Evolutionary conservation across 257 asterid genomes (phyloP).

Genomic region (Solanum commersonii): DNA sequence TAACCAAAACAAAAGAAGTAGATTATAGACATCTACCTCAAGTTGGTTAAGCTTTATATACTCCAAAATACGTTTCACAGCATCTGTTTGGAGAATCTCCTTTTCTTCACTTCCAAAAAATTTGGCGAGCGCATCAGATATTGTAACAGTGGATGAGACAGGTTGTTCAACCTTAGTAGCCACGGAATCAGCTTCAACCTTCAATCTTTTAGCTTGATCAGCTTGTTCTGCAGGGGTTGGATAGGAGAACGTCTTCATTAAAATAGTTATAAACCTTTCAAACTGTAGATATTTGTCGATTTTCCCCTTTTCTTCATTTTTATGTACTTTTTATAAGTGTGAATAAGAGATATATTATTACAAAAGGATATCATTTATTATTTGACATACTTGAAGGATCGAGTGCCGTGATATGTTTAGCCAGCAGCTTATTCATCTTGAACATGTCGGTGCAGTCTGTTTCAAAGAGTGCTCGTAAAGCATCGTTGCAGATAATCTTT

Average conservation of each 20-base stretch:
- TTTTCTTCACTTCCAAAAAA: slow-evolving; percentile 43
- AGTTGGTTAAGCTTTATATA: slow-evolving; percentile 59
- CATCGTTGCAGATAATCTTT: slow-evolving; percentile 65
- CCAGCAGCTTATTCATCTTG: slow-evolving; percentile 88
- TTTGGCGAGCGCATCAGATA: slow-evolving; percentile 56
- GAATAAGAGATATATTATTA: background rate
- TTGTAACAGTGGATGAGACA: slow-evolving; percentile 18
- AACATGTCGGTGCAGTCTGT: slow-evolving; percentile 78
- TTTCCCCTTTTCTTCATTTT: background rate
- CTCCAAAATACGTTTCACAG: slow-evolving; percentile 53
- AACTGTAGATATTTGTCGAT: background rate
- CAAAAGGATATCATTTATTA: background rate
- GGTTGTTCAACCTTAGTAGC: slow-evolving; percentile 12
- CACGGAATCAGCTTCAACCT: slow-evolving; percentile 28
- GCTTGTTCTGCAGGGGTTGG: slow-evolving; percentile 29
- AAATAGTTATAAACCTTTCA: background rate
- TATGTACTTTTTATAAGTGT: background rate
- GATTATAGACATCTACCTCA: slow-evolving; percentile 32
- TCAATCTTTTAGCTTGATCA: slow-evolving; percentile 40
- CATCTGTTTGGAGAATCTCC: slow-evolving; percentile 54
- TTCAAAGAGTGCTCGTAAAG: slow-evolving; percentile 59
- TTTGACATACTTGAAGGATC: slow-evolving; percentile 48
- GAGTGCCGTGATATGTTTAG: slow-evolving; percentile 64
- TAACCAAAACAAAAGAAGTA: background rate
- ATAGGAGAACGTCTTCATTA: background rate